Evolutionary conservation across 2,329 filamentous ascomycete genomes (phyloP).

Genomic region (Xylaria sp.): DNA sequence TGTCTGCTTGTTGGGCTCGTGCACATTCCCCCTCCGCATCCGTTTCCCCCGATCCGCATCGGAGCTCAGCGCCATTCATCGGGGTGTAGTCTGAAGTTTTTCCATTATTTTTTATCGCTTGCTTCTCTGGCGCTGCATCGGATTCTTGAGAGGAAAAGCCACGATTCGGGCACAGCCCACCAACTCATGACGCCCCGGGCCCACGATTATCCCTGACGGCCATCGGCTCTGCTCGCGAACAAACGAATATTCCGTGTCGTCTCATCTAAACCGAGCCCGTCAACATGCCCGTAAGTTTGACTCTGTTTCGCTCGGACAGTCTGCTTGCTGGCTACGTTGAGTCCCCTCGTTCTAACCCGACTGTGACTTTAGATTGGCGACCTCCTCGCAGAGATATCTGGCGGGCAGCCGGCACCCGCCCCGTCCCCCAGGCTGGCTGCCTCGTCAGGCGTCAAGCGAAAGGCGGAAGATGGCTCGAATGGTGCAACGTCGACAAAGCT

Average conservation of each 20-base stretch:
- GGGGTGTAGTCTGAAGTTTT: not conserved
- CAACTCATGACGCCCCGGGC: slow-evolving; percentile 48
- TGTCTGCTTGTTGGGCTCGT: slow-evolving; percentile 37
- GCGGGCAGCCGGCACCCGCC: slow-evolving; percentile 58
- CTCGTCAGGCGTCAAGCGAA: slow-evolving; percentile 62
- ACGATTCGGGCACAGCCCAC: slow-evolving; percentile 43
- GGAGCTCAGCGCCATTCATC: slow-evolving; percentile 18
- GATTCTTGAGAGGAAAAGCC: slow-evolving; percentile 28
- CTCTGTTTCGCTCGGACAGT: not conserved
- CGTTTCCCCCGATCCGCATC: slow-evolving; percentile 28
- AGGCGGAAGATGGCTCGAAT: slow-evolving; percentile 62
- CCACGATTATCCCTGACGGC: slow-evolving; percentile 43
- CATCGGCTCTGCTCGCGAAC: slow-evolving; percentile 38
- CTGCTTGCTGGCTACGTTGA: not conserved
- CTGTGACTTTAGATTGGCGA: slow-evolving; percentile 60
- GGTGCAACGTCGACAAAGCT: slow-evolving; percentile 43
- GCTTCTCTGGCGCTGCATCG: slow-evolving; percentile 5
- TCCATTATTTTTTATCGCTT: slow-evolving; percentile 16
- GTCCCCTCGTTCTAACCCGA: slow-evolving; percentile 37
- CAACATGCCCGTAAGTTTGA: slow-evolving; percentile 54
- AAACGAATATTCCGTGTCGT: slow-evolving; percentile 33
- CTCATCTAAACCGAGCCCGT: slow-evolving; percentile 31
- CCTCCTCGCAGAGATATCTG: slow-evolving; percentile 71
- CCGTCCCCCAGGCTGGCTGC: slow-evolving; percentile 46
- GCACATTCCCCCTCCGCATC: slow-evolving; percentile 38